A percentile compares a stretch with the other conserved stretches of the same genome.
Evolutionary conservation across 108 stramenopile species (phyloP).

Genomic region (Nitzschia sp.): DNA sequence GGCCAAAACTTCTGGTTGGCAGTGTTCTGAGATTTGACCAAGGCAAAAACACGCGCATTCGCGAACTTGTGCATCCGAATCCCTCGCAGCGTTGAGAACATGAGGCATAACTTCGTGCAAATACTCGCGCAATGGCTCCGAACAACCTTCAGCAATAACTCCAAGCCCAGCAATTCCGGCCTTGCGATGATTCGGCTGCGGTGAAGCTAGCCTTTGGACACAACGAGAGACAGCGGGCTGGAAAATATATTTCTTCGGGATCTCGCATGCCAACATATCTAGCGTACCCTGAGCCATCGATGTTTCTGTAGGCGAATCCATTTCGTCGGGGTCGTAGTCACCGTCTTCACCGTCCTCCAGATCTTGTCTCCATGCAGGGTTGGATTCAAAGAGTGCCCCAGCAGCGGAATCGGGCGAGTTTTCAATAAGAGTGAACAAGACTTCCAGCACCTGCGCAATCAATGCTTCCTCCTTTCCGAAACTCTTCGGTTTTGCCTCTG

Average conservation of each 20-base stretch:
- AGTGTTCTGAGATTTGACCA: conserved; percentile 96
- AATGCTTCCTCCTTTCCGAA: conserved; percentile 82
- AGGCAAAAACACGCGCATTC: conserved; percentile 98
- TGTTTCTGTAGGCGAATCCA: conserved; percentile 87
- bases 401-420: conserved; percentile 86
- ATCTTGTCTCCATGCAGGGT: conserved; percentile 85
- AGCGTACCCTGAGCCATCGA: conserved; percentile 94
- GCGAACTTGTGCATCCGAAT: conserved; percentile 86
- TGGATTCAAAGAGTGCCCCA: conserved; percentile 93
- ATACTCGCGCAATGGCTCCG: conserved; percentile 81
- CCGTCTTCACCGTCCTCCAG: conserved; percentile 73
- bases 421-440: conserved; percentile 89
- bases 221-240: conserved; percentile 85
- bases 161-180: conserved; percentile 96
- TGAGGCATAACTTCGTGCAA: conserved; percentile 80
- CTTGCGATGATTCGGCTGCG: conserved; percentile 84
- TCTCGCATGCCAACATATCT: conserved; percentile 94
- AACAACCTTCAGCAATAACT: conserved; percentile 94
- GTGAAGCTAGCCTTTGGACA: conserved; percentile 73
- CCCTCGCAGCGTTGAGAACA: conserved; percentile 81
- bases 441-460: conserved; percentile 69
- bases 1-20: conserved; percentile 95
- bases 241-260: conserved; percentile 95
- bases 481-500: conserved; percentile 92
- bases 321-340: conserved; percentile 74